These are phyloP conservation scores for Quercus glauca DNA, from an alignment of 306 rosid genomes.

Conservation along the genomic window DNA sequence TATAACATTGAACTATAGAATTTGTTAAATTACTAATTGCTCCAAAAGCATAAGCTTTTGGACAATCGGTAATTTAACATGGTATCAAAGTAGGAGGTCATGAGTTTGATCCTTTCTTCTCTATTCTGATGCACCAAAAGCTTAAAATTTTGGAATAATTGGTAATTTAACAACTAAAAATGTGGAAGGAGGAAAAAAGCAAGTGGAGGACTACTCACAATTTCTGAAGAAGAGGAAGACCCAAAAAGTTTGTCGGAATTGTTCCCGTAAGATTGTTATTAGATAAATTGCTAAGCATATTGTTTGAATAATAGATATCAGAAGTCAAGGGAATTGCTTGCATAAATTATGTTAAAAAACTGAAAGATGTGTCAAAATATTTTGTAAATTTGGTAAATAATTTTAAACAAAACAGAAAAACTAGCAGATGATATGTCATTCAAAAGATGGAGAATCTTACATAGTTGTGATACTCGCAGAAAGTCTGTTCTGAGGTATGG, in stretches of 20 bases:
- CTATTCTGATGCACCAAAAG: no score
- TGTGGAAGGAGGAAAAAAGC: neutral
- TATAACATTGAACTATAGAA: neutral
- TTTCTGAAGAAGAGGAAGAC: no score
- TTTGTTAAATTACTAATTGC: neutral
- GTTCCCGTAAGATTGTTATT: no score
- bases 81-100: no score
- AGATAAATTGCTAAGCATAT: neutral
- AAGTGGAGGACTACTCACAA: no score
- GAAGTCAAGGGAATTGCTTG: conserved; percentile 1
- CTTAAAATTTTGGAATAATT: no score
- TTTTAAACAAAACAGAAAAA: neutral
- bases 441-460: conserved; percentile 34
- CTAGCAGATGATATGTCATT: neutral
- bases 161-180: no score
- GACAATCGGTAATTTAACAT: no score
- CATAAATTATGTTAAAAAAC: neutral
- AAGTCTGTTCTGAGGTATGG: conserved; percentile 51
- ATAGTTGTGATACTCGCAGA: conserved; percentile 62
- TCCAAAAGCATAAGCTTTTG: no score
- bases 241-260: no score
- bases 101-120: no score
- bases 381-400: neutral
- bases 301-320: neutral
- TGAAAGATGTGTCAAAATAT: neutral